Conservation (phyloP, 495 filamentous ascomycete species). For the Talaromyces borbonicus region DNA sequence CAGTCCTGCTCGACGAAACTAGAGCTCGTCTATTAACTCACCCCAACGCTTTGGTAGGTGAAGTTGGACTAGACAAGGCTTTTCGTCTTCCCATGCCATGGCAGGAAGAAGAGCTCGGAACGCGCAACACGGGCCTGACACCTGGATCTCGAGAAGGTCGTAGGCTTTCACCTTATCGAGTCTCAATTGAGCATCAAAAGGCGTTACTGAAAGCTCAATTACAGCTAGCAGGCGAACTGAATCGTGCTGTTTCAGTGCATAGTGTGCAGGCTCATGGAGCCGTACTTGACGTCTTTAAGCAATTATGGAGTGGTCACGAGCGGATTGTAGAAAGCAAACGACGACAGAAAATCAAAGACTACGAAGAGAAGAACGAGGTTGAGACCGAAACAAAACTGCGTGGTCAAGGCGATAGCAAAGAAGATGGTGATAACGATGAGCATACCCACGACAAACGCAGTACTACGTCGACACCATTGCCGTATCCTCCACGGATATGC, state of each 20-base stretch:
- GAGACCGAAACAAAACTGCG: conserved; percentile 29
- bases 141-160: conserved; percentile 78
- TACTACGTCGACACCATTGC: conserved; percentile 30
- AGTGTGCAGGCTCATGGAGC: conserved; percentile 86
- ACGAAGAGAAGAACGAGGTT: conserved; percentile 21
- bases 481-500: conserved; percentile 85
- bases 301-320: conserved; percentile 78
- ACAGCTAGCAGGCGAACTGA: conserved; percentile 72
- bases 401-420: no score
- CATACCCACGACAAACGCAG: no score
- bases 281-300: conserved; percentile 62
- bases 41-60: conserved; percentile 69
- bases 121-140: conserved; percentile 48
- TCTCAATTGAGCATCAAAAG: conserved; percentile 70
- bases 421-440: conserved; percentile 17
- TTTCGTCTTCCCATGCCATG: conserved; percentile 71
- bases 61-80: conserved; percentile 77
- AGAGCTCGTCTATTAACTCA: conserved; percentile 49
- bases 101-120: conserved; percentile 40
- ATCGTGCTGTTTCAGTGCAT: conserved; percentile 75
- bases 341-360: conserved; percentile 37
- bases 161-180: conserved; percentile 59
- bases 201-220: conserved; percentile 70
- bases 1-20: conserved; percentile 54
- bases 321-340: conserved; percentile 54